Evolutionary conservation across 192 early-diverging fungal species (phyloP), one percentile per base, ranked within the genome.

Genomic region (Gorgonomyces haynaldii): DNA sequence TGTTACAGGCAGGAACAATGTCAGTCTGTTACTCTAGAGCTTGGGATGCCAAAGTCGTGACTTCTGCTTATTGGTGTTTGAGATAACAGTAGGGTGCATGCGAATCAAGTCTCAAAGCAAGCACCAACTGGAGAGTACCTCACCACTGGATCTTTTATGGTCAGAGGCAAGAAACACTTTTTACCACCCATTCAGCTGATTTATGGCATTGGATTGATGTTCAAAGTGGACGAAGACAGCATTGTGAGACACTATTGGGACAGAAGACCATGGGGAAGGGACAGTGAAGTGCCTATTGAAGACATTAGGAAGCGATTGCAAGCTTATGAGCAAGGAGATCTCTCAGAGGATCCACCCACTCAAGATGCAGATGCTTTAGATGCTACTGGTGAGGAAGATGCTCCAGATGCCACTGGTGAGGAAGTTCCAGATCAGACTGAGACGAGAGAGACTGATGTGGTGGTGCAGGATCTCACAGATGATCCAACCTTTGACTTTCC

Each of bases 11-110:
- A 3, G 91, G 87, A 9, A 78, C 88, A 23, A 92, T 96, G 91
- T 85, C 87, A 31, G 83, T 98, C 1, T 91, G 88, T 42, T 80
- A 88, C 59, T 90, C 86, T 23, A 81, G 82, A 19, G 95, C 95
- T 7, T 98, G 95, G 95, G 95, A 98, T 39, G 78, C 88, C 19
- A 98, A 98, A 58, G 86, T 95, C 53, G 78, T 96, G 12, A 92
- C 87, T 3, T 80, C 78, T 20, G 89, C 93, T 0, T 98, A 85
- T 76, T 98, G 95, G 93, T n/a, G n/a, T n/a, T n/a, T n/a, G n/a
- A n/a, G n/a, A n/a, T n/a, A n/a, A n/a, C n/a, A n/a, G n/a, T n/a
- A n/a, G n/a, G n/a, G 93, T 96, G 5, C 57, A 78, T 39, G 79
- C 79, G 1, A 68, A 83, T 45, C 88, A 95, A 57, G 86, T 95